Conservation (phyloP, 2,329 filamentous ascomycete genomes). For the Aureobasidium pullulans region DNA sequence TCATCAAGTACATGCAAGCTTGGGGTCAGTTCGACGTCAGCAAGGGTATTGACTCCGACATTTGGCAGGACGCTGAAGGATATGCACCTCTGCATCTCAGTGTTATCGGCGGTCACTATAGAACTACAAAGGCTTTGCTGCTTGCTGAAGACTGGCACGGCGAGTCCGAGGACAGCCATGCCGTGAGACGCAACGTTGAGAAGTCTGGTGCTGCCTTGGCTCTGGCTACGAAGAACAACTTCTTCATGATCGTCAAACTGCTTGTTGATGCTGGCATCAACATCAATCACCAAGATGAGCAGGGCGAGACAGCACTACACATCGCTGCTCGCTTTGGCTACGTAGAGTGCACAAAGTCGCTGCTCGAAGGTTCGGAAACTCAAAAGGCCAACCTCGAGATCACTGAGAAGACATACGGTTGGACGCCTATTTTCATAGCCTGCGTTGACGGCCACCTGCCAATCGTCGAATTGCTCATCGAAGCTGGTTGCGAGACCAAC, state of each 20-base stretch:
- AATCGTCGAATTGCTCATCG: slow-evolving; percentile 69
- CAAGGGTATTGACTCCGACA: slow-evolving; percentile 74
- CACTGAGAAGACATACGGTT: slow-evolving; percentile 75
- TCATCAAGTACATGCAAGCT: slow-evolving; percentile 81
- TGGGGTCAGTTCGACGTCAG: slow-evolving; percentile 83
- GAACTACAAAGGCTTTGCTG: slow-evolving; percentile 75
- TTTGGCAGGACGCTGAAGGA: slow-evolving; percentile 91
- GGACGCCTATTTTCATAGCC: slow-evolving; percentile 92
- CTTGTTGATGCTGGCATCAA: slow-evolving; percentile 85
- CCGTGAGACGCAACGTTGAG: slow-evolving; percentile 61
- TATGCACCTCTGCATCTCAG: slow-evolving; percentile 86
- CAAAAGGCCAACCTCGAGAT: slow-evolving; percentile 73
- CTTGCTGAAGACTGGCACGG: slow-evolving; percentile 73
- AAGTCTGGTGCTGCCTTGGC: slow-evolving; percentile 84
- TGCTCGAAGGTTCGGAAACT: slow-evolving; percentile 61
- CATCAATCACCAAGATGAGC: slow-evolving; percentile 85
- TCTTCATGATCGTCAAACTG: slow-evolving; percentile 73
- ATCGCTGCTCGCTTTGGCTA: slow-evolving; percentile 86
- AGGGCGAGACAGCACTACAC: slow-evolving; percentile 86
- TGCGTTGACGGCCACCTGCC: slow-evolving; percentile 77
- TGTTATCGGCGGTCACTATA: slow-evolving; percentile 81
- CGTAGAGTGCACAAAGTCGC: slow-evolving; percentile 66
- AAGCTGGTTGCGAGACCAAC: slow-evolving; percentile 68
- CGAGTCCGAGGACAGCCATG: slow-evolving; percentile 47
- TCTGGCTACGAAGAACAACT: slow-evolving; percentile 82